phyloP scores from a whole-genome alignment of 345 rosid species.

The Hypericum perforatum region DNA sequence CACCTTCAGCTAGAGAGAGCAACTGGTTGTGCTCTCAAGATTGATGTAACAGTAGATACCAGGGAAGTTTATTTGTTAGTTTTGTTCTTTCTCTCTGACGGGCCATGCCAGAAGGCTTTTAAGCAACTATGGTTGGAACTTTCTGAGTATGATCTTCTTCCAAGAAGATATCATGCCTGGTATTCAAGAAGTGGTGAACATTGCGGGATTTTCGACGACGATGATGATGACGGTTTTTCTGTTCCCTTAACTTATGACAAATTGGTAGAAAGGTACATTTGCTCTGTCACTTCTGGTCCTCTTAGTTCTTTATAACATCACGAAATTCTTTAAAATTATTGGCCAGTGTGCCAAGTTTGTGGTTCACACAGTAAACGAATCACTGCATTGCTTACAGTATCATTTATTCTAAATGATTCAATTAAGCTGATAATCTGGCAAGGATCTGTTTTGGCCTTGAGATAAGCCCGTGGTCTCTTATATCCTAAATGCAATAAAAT shows the following conservation, averaged over 20 bases:
- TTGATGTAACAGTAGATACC: constrained; percentile 52
- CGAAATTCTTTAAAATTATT: constrained; percentile 6
- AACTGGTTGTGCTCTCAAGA: constrained; percentile 14
- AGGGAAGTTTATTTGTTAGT: constrained; percentile 87
- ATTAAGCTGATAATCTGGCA: too few species aligned
- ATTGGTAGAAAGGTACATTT: constrained; percentile 61
- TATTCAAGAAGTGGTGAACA: constrained; percentile 58
- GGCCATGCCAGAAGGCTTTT: constrained; percentile 69
- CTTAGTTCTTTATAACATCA: neutral
- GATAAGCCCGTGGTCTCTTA: too few species aligned
- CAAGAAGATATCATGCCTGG: constrained; percentile 97
- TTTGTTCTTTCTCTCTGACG: constrained; percentile 73
- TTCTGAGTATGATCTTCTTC: constrained; percentile 73
- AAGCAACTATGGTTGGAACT: constrained; percentile 55
- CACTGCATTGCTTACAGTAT: too few species aligned
- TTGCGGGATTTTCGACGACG: constrained; percentile 21
- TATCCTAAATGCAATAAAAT: too few species aligned
- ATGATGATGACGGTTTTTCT: constrained; percentile 64
- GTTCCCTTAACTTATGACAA: constrained; percentile 59
- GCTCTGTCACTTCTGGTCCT: neutral
- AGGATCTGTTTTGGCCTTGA: too few species aligned
- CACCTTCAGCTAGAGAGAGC: constrained; percentile 28
- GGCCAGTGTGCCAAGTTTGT: constrained; percentile 12
- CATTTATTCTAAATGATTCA: too few species aligned
- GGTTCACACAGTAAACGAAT: neutral